phyloP scores from a whole-genome alignment of 331 rosid genomes.

The Spiraea crenata region DNA sequence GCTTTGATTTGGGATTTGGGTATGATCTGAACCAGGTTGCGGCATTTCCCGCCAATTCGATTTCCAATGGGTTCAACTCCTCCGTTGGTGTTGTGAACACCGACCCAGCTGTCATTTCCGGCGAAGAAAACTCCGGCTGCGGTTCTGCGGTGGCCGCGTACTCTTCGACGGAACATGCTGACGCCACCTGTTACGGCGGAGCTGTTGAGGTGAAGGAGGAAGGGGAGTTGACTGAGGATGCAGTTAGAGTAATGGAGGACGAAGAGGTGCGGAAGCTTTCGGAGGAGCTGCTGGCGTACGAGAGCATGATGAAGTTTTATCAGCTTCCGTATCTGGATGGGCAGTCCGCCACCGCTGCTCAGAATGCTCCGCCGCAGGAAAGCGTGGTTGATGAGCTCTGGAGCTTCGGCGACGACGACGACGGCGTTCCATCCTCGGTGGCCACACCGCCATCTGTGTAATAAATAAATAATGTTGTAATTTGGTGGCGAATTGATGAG shows the following conservation, averaged over 20 bases:
- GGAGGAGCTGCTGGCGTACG: slow-evolving; percentile 85
- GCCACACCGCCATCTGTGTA: not conserved
- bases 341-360: slow-evolving; percentile 38
- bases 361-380: slow-evolving; percentile 45
- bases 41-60: slow-evolving; percentile 13
- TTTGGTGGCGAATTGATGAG: not conserved
- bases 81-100: slow-evolving; percentile 12
- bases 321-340: slow-evolving; percentile 85
- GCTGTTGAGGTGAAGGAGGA: slow-evolving; percentile 8
- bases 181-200: not conserved
- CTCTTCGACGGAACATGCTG: slow-evolving; percentile 7
- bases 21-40: slow-evolving; percentile 58
- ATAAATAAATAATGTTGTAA: not conserved
- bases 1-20: slow-evolving; percentile 45
- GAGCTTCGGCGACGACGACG: slow-evolving; percentile 61
- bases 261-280: slow-evolving; percentile 66
- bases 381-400: slow-evolving; percentile 67
- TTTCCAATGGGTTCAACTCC: slow-evolving; percentile 17
- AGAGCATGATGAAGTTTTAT: slow-evolving; percentile 76
- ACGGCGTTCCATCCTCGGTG: slow-evolving; percentile 4
- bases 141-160: slow-evolving; percentile 34
- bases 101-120: slow-evolving; percentile 23
- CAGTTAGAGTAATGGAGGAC: slow-evolving; percentile 22
- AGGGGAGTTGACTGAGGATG: slow-evolving; percentile 3
- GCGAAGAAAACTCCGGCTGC: slow-evolving; percentile 36